These are phyloP conservation scores for Lanmaoa pseudosensibilis DNA, from an alignment of 768 basidiomycete species.

Conservation along the genomic window DNA sequence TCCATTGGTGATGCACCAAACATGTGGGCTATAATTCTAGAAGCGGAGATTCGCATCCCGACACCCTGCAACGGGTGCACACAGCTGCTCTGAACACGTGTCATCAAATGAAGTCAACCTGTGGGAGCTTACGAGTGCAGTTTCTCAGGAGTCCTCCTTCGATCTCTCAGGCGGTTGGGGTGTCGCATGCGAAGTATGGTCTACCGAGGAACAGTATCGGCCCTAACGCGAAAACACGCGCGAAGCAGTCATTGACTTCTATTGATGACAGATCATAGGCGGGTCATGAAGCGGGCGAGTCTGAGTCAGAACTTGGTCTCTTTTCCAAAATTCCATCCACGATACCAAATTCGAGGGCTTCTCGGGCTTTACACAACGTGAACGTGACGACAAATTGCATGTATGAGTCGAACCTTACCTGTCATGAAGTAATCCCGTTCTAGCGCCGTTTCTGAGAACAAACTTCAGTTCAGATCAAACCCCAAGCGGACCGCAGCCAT, in stretches of 20 bases:
- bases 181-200: slow-evolving; percentile 4
- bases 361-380: slow-evolving; percentile 57
- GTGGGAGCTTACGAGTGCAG: slow-evolving; percentile 17
- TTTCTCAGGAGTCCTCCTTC: slow-evolving; percentile 14
- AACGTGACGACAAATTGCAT: slow-evolving; percentile 20
- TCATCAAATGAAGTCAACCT: slow-evolving; percentile 15
- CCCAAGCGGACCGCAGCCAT: slow-evolving; percentile 31
- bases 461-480: slow-evolving; percentile 22
- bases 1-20: slow-evolving; percentile 9
- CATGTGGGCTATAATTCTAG: slow-evolving; percentile 22
- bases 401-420: slow-evolving; percentile 40
- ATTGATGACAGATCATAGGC: slow-evolving; percentile 10
- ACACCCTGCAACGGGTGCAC: slow-evolving; percentile 15
- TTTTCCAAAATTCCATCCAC: slow-evolving; percentile 90
- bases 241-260: slow-evolving; percentile 10
- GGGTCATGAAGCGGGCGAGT: slow-evolving; percentile 21
- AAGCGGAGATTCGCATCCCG: slow-evolving; percentile 25
- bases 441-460: slow-evolving; percentile 70
- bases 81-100: slow-evolving; percentile 24
- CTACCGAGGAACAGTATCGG: slow-evolving; percentile 1
- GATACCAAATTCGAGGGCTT: slow-evolving; percentile 89
- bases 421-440: slow-evolving; percentile 98
- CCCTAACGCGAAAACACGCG: slow-evolving; percentile 10
- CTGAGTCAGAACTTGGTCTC: slow-evolving; percentile 55
- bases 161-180: slow-evolving; percentile 13